Base-by-base conservation (phyloP, 108 stramenopile species). In the Chaetoceros muelleri region DNA sequence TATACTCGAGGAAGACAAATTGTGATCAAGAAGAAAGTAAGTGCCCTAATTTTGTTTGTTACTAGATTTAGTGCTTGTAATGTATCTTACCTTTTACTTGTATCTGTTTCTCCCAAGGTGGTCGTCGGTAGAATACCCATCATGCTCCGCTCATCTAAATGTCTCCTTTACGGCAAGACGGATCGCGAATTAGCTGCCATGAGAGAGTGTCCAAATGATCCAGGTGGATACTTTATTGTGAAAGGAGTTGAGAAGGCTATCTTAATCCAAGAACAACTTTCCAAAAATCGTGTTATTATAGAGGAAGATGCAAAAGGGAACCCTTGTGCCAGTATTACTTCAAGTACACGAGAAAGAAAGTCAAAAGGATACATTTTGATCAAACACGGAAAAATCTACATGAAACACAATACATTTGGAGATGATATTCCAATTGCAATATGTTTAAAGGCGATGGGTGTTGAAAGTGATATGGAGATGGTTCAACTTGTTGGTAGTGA, bases 181-280 rank as follows among this genome's bases (percentile, higher is more conserved):
- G 85, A 95, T 65, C 61, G 69, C 3, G 68, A 96, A 70, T 67
- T 97, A 64, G 95, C 95, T 13, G 78, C 61, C 19, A 80, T 95
- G 84, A 85, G 93, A 69, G 99, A 99, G 72, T 99, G 99, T 66
- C 96, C 96, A 0, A 94, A 96, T 72, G 97, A 99, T 70, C 97
- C 97, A 8, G 99, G 99, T 54, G 97, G 99, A 24, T 99, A 99
- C 74, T 99, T 99, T 60, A 76, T 99, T 55, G 82, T 99, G 56
- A 98, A 97, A 70, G 95, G 95, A 19, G 85, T 85, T 2, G 95
- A 96, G 69, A 95, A 98, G 76, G 99, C 96, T 24, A 95, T 99
- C 48, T 62, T 98, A 46, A 96, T 97, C 74, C 99, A 99, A 71
- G 99, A 99, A 65, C 97, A 98, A 65, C 78, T 99, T 30, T 91